A percentile compares a stretch with the other conserved stretches of the same genome.
Conservation (phyloP, 139 green algal species). For the Micractinium sp. region DNA sequence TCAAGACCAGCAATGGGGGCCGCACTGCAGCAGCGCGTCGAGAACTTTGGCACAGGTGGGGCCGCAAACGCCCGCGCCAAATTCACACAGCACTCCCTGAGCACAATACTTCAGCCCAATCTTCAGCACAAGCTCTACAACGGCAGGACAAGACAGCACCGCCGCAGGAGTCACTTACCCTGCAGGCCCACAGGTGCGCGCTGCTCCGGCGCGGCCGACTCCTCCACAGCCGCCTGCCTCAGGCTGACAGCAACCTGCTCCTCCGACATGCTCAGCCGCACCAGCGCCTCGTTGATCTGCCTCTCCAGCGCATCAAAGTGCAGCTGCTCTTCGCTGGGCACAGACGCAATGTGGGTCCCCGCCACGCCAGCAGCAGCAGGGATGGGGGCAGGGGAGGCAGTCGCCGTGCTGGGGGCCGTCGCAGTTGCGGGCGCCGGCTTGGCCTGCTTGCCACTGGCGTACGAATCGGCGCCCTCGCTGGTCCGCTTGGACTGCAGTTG, state of each 20-base stretch:
- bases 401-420: neutral
- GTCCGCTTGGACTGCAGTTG: slow-evolving; percentile 6
- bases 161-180: neutral
- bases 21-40: neutral
- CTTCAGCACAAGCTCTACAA: neutral
- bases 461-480: neutral
- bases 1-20: too few species aligned
- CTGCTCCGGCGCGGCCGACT: neutral
- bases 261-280: slow-evolving; percentile 35
- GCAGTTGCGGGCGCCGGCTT: too few species aligned
- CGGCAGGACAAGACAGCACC: neutral
- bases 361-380: too few species aligned
- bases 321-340: neutral
- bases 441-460: neutral
- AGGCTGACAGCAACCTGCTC: slow-evolving; percentile 27
- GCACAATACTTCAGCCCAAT: too few species aligned
- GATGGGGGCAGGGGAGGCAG: neutral
- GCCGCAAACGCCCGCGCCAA: too few species aligned
- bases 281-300: slow-evolving; percentile 46
- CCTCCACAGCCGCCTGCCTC: neutral
- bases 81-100: too few species aligned
- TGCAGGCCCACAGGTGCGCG: neutral
- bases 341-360: neutral
- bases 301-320: slow-evolving; percentile 41
- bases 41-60: neutral